phyloP scores from a whole-genome alignment of 2,329 filamentous ascomycete species.

The Stenocarpella maydis region DNA sequence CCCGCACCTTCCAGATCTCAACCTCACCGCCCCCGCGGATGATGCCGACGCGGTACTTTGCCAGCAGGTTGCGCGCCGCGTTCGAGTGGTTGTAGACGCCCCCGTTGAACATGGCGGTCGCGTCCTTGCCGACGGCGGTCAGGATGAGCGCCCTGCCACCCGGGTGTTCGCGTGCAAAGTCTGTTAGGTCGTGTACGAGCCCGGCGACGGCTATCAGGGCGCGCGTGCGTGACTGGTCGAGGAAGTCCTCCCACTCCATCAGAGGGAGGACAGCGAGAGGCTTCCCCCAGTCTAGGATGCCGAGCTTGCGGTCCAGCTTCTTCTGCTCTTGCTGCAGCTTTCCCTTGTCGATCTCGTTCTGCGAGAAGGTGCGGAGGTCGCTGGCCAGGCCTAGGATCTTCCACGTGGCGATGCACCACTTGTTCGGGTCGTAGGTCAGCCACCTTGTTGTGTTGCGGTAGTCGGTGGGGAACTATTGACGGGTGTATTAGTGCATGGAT shows the following conservation, averaged over 20 bases:
- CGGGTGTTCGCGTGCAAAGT: constrained; percentile 87
- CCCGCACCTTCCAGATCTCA: constrained; percentile 80
- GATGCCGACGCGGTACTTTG: constrained; percentile 86
- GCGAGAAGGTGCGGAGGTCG: constrained; percentile 89
- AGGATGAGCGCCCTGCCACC: constrained; percentile 84
- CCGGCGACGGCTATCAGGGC: constrained; percentile 80
- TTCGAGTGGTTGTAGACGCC: constrained; percentile 91
- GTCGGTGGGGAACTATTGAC: constrained; percentile 80
- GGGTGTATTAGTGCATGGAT: neutral
- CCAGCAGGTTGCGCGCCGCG: constrained; percentile 86
- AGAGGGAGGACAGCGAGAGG: constrained; percentile 87
- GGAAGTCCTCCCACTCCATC: constrained; percentile 86
- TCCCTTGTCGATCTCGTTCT: constrained; percentile 93
- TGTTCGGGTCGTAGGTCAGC: constrained; percentile 92
- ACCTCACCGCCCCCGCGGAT: constrained; percentile 88
- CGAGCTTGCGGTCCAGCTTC: constrained; percentile 89
- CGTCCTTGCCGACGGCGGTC: constrained; percentile 83
- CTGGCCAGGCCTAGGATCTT: constrained; percentile 85
- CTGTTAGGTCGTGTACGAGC: constrained; percentile 83
- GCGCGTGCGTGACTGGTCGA: constrained; percentile 78
- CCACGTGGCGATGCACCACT: constrained; percentile 87
- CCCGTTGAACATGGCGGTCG: constrained; percentile 90
- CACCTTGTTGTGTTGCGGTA: constrained; percentile 92
- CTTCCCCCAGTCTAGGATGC: constrained; percentile 84
- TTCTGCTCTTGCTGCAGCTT: constrained; percentile 89